phyloP scores from a whole-genome alignment of 2,329 filamentous ascomycete species.

The Colletotrichum coccodes region DNA sequence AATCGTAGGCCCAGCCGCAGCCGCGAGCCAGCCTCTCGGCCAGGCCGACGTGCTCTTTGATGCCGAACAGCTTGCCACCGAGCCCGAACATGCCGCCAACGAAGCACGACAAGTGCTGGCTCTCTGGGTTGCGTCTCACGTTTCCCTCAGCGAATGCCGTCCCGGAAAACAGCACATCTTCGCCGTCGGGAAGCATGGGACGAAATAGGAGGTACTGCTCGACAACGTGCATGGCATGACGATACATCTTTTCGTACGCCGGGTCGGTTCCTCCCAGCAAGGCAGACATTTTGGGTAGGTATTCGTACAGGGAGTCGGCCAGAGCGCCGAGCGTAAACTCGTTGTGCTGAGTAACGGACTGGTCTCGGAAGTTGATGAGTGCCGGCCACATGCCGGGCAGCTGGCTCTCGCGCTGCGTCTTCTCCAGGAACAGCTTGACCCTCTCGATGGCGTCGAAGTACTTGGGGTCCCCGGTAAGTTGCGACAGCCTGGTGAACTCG shows the following conservation, averaged over 20 bases:
- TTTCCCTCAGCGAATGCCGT: conserved; percentile 38
- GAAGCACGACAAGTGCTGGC: conserved; percentile 61
- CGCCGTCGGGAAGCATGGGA: conserved; percentile 71
- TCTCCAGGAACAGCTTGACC: conserved; percentile 74
- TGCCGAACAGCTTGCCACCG: conserved; percentile 55
- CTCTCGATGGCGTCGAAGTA: conserved; percentile 79
- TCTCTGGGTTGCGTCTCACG: conserved; percentile 42
- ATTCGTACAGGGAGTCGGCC: conserved; percentile 55
- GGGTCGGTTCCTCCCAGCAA: conserved; percentile 66
- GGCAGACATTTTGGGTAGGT: conserved; percentile 57
- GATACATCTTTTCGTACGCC: conserved; percentile 67
- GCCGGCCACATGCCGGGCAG: conserved; percentile 81
- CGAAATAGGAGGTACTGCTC: conserved; percentile 70
- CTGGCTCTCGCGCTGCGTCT: conserved; percentile 72
- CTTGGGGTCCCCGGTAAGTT: conserved; percentile 76
- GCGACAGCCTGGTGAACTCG: conserved; percentile 78
- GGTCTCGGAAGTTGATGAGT: conserved; percentile 67
- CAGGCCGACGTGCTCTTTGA: conserved; percentile 51
- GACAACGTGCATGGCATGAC: conserved; percentile 62
- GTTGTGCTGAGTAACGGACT: conserved; percentile 44
- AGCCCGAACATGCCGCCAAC: conserved; percentile 62
- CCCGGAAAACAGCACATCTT: conserved; percentile 69
- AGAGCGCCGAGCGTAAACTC: conserved; percentile 50
- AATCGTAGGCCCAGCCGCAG: conserved; percentile 60
- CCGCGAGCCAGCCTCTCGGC: conserved; percentile 59